Base-by-base conservation (phyloP, 352 stramenopile species). In the Elongisporangium undulatum region DNA sequence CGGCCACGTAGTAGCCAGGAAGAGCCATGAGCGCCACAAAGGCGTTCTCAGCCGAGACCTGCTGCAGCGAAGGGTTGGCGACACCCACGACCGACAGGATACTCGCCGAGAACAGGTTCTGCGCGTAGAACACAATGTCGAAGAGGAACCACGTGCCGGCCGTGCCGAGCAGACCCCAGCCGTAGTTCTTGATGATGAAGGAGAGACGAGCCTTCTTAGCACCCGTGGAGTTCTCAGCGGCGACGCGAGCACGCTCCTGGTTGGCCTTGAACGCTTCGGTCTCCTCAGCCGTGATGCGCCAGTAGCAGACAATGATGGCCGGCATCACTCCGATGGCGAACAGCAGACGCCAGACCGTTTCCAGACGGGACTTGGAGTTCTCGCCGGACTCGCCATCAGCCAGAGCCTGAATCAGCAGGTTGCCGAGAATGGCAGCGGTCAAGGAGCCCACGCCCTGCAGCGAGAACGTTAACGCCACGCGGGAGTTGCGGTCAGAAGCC, bases 61-160 rank as follows among this genome's bases (percentile, higher is more conserved):
- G 38, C 45, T 84, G 70, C 51, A 92, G 64, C 6, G 77, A 82
- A 3, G 71, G 50, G 51, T 88, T 61, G 0, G 69, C 19, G n/a
- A 87, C 68, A 17, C 80, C 80, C 10, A 90, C 66, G 16, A 90
- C 77, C 0, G 68, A 72, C 34, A 90, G 45, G 34, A 92, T 89
- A 34, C 71, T 86, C 15, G 80, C 80, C 12, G 80, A 89, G 62
- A 93, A 94, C 15, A 94, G 64, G 53, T 88, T 89, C 61, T 90
- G 79, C 2, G 82, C 78, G 62, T 89, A 91, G 55, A 87, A 94
- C 2, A 91, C 77, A 55, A 96, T 87, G 60, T 94, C 87, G 61
- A 94, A 92, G 12, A 94, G 75, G 64, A 96, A 93, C 85, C 87
- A 96, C 53, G 79, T 80, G 58, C 79, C 82, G 0, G 86, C 84